A percentile compares a stretch with the other conserved stretches of the same genome.
These are phyloP conservation scores for Calocera viscosa DNA, from an alignment of 768 basidiomycete species.

Conservation along the genomic window DNA sequence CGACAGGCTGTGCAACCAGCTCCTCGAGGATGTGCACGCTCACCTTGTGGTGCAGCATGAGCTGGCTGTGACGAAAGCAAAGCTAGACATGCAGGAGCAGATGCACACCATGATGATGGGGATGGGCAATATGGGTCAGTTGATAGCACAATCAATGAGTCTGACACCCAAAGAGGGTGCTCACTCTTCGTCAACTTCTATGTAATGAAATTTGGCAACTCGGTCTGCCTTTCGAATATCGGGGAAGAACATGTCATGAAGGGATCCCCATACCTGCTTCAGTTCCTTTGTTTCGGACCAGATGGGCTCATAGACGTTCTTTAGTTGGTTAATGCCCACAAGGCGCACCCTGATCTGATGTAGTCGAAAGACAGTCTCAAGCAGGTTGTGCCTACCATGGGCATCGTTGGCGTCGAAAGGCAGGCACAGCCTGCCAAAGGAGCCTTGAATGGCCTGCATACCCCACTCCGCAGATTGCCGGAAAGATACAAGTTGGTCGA, in stretches of 20 bases:
- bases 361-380: slow-evolving; percentile 30
- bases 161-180: neutral
- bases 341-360: slow-evolving; percentile 27
- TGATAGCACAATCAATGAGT: neutral
- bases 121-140: neutral
- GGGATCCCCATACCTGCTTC: slow-evolving; percentile 27
- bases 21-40: neutral
- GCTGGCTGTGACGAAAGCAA: neutral
- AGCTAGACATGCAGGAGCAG: neutral
- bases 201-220: slow-evolving; percentile 28
- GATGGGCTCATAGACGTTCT: slow-evolving; percentile 31
- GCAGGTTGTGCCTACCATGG: slow-evolving; percentile 22
- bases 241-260: slow-evolving; percentile 32
- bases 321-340: slow-evolving; percentile 24
- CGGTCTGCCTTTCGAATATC: slow-evolving; percentile 27
- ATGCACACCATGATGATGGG: neutral
- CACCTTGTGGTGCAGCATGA: neutral
- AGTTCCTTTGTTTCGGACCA: slow-evolving; percentile 25
- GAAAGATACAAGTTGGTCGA: slow-evolving; percentile 34
- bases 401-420: slow-evolving; percentile 30
- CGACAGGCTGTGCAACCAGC: neutral
- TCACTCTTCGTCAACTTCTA: neutral
- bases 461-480: slow-evolving; percentile 45
- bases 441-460: slow-evolving; percentile 34
- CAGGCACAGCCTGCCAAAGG: slow-evolving; percentile 35